phyloP scores from a whole-genome alignment of 2,329 filamentous ascomycete species.

The Lecanicillium sp. region DNA sequence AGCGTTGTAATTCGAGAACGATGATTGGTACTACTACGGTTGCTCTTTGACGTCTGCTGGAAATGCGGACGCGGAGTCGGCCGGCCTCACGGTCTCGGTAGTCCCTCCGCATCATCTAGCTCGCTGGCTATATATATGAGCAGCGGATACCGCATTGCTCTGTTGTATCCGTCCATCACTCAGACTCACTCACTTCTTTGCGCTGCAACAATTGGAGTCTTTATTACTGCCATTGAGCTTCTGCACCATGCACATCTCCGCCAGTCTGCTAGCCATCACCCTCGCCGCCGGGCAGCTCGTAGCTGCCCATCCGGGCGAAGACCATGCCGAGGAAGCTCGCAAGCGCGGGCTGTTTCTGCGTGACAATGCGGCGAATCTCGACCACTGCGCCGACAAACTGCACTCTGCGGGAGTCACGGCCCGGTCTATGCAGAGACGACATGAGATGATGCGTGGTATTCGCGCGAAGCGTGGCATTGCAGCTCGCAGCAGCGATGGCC shows the following conservation, averaged over 20 bases:
- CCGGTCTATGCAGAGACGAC: conserved; percentile 35
- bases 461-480: conserved; percentile 29
- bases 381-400: conserved; percentile 36
- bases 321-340: conserved; percentile 36
- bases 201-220: too few species aligned
- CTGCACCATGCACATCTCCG: not conserved
- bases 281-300: conserved; percentile 15
- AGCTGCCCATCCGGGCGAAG: conserved; percentile 38
- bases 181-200: too few species aligned
- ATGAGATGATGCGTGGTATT: conserved; percentile 31
- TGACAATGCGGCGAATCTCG: conserved; percentile 33
- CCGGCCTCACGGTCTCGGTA: too few species aligned
- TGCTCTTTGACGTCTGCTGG: too few species aligned
- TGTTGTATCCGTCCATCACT: too few species aligned
- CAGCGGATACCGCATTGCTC: too few species aligned
- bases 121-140: too few species aligned
- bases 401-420: conserved; percentile 36
- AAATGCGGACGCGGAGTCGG: too few species aligned
- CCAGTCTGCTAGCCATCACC: not conserved
- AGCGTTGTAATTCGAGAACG: too few species aligned
- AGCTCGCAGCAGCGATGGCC: conserved; percentile 4
- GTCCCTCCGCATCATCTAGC: too few species aligned
- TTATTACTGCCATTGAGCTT: not conserved
- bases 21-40: too few species aligned
- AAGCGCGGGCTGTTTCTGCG: conserved; percentile 38